Conservation (phyloP, 2,329 filamentous ascomycete genomes). For the Fusarium sarcochroum region DNA sequence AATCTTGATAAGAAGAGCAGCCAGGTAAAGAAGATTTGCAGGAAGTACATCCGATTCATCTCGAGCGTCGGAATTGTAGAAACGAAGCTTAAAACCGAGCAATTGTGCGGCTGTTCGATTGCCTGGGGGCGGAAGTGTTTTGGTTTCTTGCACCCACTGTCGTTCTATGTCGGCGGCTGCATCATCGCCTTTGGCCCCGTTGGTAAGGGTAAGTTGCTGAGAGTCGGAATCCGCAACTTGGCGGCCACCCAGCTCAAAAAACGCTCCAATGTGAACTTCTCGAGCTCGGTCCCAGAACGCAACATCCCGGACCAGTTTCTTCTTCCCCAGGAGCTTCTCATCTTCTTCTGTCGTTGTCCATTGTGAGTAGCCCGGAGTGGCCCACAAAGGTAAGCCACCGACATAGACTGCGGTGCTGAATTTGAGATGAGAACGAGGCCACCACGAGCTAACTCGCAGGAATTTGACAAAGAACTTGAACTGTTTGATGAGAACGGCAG, state of each 20-base stretch:
- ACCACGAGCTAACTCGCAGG: constrained; percentile 93
- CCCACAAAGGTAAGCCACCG: constrained; percentile 86
- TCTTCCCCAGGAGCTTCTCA: constrained; percentile 67
- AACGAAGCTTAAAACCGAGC: constrained; percentile 95
- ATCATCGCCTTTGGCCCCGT: constrained; percentile 56
- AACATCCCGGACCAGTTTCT: constrained; percentile 76
- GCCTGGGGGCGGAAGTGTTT: constrained; percentile 84
- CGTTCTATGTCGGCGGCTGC: constrained; percentile 70
- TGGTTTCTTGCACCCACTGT: constrained; percentile 85
- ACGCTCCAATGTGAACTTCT: constrained; percentile 82
- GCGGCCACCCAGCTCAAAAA: constrained; percentile 88
- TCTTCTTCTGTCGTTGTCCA: constrained; percentile 79
- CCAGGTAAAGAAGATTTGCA: constrained; percentile 92
- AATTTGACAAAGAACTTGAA: constrained; percentile 96
- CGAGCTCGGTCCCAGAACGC: constrained; percentile 87
- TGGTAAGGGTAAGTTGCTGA: constrained; percentile 58
- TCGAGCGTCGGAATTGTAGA: constrained; percentile 87
- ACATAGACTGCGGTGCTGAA: constrained; percentile 62
- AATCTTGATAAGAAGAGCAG: constrained; percentile 94
- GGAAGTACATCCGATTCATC: constrained; percentile 83
- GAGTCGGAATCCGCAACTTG: constrained; percentile 73
- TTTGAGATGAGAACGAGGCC: constrained; percentile 77
- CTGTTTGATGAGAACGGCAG: constrained; percentile 92
- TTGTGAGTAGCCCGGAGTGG: constrained; percentile 76
- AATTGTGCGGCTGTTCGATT: constrained; percentile 95